Base-by-base conservation (phyloP, 805 yeast genomes). In the Starmera quercuum region DNA sequence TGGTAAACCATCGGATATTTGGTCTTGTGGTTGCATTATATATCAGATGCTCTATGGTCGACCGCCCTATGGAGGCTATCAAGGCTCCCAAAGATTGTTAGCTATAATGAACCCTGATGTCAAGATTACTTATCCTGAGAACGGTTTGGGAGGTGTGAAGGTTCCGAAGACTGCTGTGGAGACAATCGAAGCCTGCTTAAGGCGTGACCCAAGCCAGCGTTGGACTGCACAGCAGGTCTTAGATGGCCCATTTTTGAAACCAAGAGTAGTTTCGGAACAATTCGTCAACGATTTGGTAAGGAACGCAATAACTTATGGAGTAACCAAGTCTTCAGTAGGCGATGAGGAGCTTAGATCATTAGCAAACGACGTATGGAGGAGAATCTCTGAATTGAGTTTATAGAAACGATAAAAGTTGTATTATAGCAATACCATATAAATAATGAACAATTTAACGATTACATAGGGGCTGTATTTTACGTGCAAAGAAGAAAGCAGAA, bases 21-120 rank as follows among this genome's bases (percentile, higher is more conserved):
- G 98, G 98, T 87, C 97, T 15, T 83, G 95, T 59, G 98, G 98
- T 1, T 87, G 97, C 55, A 90, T 92, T 4, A 65, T 92, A 1
- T 90, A 87, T 58, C 97, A 92, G 56, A 86, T 92, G 95, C 73
- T 88, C 7, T 94, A 92, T 48, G 96, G 96, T 0, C 71, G 71
- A 40, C 90, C 97, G 2, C 98, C 98, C 2, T 88, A 85, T 61
- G 94, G 86, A 1, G 66, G 68, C 4, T 84, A 73, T 46, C 73
- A 77, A 32, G 92, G 94, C 1, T 74, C 81, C 37, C 84, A 83
- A 49, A 63, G 95, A 39, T 64, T 86, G 25, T 63, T 79, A 52
- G 95, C 95, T 2, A 90, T 86, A 25, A 83, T 83, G 72, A 83
- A 85, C 51, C 92, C 95, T 0, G 79, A 80, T 40, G 74, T 84